Base-by-base conservation (phyloP, 345 rosid genomes). In the Passiflora organensis region DNA sequence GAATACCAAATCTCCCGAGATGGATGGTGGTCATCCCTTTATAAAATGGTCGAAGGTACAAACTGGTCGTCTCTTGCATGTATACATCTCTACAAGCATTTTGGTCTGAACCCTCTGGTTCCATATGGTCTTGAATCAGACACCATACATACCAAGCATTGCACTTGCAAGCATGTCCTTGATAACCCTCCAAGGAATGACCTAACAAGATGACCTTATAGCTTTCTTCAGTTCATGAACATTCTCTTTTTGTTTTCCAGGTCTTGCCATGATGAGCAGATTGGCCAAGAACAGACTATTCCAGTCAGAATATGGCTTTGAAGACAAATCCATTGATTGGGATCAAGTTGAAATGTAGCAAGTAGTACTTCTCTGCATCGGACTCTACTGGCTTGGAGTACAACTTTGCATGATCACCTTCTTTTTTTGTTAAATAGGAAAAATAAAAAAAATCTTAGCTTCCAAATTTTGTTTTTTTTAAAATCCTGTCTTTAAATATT, bases 1-100 rank as follows among this genome's bases (percentile, higher is more conserved):
- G 72, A 81, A 59, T 54, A 51, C 41, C 72, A 84, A 50, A 72
- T 89, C 43, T 69, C 96, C 24, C 73, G 65, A 67, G 97, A 86
- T 45, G 66, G 96, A 53, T 86, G 99, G 99, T 93, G 99, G 95
- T 88, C 99, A 13, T 68, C 97, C 57, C 83, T 89, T 56, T 84
- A 89, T 81, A 86, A 66, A 75, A 76, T 93, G 83, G 68, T 93
- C 51, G 95, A 89, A 84, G 99, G 99, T 93, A 78, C 34, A 47
- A 56, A 49, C 14, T n/a, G n/a, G n/a, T n/a, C n/a, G n/a, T n/a
- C n/a, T n/a, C n/a, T n/a, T n/a, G n/a, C n/a, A n/a, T n/a, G n/a
- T n/a, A n/a, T n/a, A n/a, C n/a, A n/a, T n/a, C n/a, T n/a, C n/a
- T n/a, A n/a, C n/a, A n/a, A n/a, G n/a, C n/a, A n/a, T n/a, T n/a